phyloP scores from a whole-genome alignment of 176 grass and related monocot genomes.

The Avena sativa region DNA sequence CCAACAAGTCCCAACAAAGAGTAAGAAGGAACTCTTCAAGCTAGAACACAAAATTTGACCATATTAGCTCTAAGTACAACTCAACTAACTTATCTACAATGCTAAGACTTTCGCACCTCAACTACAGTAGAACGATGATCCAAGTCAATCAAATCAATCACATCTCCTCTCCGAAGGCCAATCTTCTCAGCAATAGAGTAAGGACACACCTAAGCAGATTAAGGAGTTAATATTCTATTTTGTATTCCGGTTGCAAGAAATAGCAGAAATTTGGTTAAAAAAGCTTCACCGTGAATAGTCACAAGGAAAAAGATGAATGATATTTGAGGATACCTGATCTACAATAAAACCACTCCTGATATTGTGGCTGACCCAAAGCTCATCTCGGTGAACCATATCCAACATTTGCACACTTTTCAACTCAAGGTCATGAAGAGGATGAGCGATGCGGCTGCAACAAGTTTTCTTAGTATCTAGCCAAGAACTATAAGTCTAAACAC shows the following conservation, averaged over 20 bases:
- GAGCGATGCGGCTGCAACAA: constrained; percentile 15
- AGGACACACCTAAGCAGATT: not conserved
- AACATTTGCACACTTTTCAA: not conserved
- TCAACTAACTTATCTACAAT: not conserved
- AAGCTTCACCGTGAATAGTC: not conserved
- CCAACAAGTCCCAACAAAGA: constrained; percentile 10
- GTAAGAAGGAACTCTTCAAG: constrained; percentile 5
- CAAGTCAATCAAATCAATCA: constrained; percentile 9
- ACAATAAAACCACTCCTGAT: not conserved
- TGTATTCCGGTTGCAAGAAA: not conserved
- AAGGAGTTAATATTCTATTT: not conserved
- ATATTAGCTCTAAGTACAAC: constrained; percentile 10
- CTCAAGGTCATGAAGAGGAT: constrained; percentile 10
- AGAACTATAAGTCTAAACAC: not conserved
- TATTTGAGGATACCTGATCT: not conserved
- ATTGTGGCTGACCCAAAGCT: not conserved
- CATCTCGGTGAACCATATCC: not conserved
- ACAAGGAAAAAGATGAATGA: not conserved
- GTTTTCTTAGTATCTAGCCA: not conserved
- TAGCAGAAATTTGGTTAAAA: not conserved
- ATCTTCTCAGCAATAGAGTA: not conserved
- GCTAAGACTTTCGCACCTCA: not conserved
- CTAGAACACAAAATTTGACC: not conserved
- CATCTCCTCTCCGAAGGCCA: constrained; percentile 19
- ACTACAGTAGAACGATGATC: constrained; percentile 10